Base-by-base conservation (phyloP, 2,329 filamentous ascomycete species). In the Chaetomium olivaceum region DNA sequence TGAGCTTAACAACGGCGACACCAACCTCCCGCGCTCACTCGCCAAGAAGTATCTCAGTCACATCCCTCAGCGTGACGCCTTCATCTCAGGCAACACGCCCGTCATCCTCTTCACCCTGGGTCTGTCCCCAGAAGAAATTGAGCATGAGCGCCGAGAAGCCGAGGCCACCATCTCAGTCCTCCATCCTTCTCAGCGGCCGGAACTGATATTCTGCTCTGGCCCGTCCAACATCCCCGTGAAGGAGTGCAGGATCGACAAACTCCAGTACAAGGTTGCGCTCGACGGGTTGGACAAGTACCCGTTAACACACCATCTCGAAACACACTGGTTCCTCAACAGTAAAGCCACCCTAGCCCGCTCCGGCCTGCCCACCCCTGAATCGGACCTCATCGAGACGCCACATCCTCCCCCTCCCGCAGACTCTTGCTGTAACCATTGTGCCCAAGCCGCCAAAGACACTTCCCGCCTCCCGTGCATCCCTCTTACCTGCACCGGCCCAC, bases 21-120 rank as follows among this genome's bases (percentile, higher is more conserved):
- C 61, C 2, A 59, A 59, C 2, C 69, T 73, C 11, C 67, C 68
- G 60, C 61, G 68, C 31, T 64, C 70, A 4, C 67, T 76, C 1
- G 70, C 74, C 7, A 72, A 75, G 29, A 78, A 78, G 67, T 76
- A 78, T 33, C 73, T 79, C 31, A 76, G 73, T 7, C 68, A 78
- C 6, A 71, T 78, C n/a, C 70, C 74, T 5, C 76, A 78, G 65
- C 73, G 75, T n/a, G 76, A 77, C 36, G 73, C 76, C 46, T 79
- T 79, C 67, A 75, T 77, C 56, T 58, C 69, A 11, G 72, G 72
- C 33, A 39, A 27, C 7, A 69, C 72, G 0, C 66, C 73, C 0
- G 72, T 71, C 0, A 65, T 78, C 4, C 66, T 78, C 63, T 77
- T 77, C 68, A 70, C 75, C 58, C 65, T 73, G 48, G 68, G 71